phyloP scores from a whole-genome alignment of 164 flowering plant genomes.

The Piper betle region DNA sequence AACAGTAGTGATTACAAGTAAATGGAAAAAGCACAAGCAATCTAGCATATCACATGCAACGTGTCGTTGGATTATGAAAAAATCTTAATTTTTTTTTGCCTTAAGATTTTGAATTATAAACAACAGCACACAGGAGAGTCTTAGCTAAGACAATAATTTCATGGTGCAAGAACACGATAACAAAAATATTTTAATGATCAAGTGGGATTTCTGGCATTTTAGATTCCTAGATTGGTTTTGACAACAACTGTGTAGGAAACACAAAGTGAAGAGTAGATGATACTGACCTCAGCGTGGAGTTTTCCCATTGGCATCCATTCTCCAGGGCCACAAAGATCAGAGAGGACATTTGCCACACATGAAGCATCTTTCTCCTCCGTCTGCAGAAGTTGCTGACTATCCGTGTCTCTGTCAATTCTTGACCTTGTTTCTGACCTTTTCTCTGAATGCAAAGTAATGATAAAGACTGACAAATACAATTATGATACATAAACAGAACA shows the following conservation, averaged over 20 bases:
- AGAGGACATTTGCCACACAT: slow-evolving; percentile 86
- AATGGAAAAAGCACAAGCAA: too few relatives aligned
- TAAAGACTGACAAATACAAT: neutral
- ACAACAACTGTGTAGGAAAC: too few relatives aligned
- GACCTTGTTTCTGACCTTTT: slow-evolving; percentile 65
- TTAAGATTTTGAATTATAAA: too few relatives aligned
- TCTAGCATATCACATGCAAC: too few relatives aligned
- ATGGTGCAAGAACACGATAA: too few relatives aligned
- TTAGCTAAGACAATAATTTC: too few relatives aligned
- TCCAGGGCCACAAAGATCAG: slow-evolving; percentile 96
- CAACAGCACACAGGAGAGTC: too few relatives aligned
- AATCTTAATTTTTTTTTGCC: too few relatives aligned
- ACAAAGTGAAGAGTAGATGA: neutral
- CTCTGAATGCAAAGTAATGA: slow-evolving; percentile 29
- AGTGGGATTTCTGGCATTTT: too few relatives aligned
- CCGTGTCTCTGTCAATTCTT: slow-evolving; percentile 68
- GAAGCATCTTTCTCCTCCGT: slow-evolving; percentile 92
- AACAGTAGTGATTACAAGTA: too few relatives aligned
- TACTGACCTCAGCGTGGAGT: slow-evolving; percentile 77
- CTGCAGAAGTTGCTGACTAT: slow-evolving; percentile 70
- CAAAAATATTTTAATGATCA: too few relatives aligned
- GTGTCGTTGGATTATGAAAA: too few relatives aligned
- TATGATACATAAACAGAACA: neutral
- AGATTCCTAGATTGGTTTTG: neutral
- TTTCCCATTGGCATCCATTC: slow-evolving; percentile 98